Evolutionary conservation across 2,329 filamentous ascomycete species (phyloP).

Genomic region (Fusarium concolor): DNA sequence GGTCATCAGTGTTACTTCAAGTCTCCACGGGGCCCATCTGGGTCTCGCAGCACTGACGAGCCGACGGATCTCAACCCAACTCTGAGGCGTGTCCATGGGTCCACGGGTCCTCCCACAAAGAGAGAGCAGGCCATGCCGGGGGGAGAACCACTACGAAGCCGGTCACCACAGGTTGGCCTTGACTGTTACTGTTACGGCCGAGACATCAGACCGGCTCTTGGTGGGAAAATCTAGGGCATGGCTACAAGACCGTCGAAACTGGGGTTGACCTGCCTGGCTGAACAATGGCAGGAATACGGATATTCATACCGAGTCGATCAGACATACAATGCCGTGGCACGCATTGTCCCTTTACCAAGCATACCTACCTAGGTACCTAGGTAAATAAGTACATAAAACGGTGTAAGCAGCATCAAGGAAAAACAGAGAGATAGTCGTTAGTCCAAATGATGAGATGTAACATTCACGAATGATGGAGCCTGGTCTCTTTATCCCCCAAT

Average conservation of each 20-base stretch:
- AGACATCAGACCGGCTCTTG: slow-evolving; percentile 21
- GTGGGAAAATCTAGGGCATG: slow-evolving; percentile 20
- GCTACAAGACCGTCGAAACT: slow-evolving; percentile 9
- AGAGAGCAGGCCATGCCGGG: slow-evolving; percentile 37
- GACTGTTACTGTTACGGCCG: slow-evolving; percentile 8
- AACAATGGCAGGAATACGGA: slow-evolving; percentile 4
- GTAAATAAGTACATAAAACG: background rate
- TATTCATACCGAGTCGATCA: background rate
- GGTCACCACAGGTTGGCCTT: slow-evolving; percentile 30
- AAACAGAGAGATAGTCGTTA: background rate
- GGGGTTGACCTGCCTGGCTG: slow-evolving; percentile 1
- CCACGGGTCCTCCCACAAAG: slow-evolving; percentile 46
- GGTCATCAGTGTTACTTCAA: slow-evolving; percentile 49
- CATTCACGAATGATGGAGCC: slow-evolving; percentile 6
- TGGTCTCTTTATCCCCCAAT: slow-evolving; percentile 9
- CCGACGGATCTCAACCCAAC: slow-evolving; percentile 53
- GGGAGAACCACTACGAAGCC: slow-evolving; percentile 30
- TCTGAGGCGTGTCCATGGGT: slow-evolving; percentile 50
- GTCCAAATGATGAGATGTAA: slow-evolving; percentile 4
- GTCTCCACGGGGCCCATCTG: slow-evolving; percentile 54
- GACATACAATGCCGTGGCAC: background rate
- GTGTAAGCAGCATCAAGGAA: slow-evolving; percentile 18
- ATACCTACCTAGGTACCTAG: background rate
- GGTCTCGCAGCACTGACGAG: slow-evolving; percentile 55
- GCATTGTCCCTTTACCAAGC: background rate